Evolutionary conservation across 1,284 basidiomycete genomes (phyloP).

Genomic region (Schizopora paradoxa): DNA sequence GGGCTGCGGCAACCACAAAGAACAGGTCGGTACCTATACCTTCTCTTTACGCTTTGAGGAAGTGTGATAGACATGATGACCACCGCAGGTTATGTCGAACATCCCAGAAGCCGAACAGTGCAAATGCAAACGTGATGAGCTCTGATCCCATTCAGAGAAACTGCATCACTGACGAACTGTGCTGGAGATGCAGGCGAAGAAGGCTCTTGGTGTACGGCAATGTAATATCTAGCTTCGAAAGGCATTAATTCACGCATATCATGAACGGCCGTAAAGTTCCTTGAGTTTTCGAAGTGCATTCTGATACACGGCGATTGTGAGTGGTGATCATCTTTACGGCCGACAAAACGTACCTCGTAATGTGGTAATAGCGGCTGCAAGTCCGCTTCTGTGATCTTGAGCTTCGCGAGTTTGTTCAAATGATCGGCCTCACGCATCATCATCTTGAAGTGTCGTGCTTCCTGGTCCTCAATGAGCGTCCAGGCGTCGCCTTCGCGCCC

Average conservation of each 20-base stretch:
- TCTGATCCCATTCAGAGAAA: neutral
- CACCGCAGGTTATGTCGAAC: constrained; percentile 54
- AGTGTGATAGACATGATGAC: constrained; percentile 19
- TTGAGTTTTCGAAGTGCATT: neutral
- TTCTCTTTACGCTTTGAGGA: constrained; percentile 11
- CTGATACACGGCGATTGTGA: neutral
- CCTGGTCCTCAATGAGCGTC: constrained; percentile 94
- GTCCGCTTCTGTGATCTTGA: constrained; percentile 65
- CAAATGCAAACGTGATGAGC: constrained; percentile 39
- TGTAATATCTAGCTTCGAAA: too few species aligned
- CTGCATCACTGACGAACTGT: neutral
- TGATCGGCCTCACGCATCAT: constrained; percentile 74
- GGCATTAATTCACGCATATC: too few species aligned
- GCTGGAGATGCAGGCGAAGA: neutral
- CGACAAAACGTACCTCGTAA: constrained; percentile 56
- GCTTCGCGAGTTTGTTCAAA: constrained; percentile 63
- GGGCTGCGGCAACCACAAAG: constrained; percentile 17
- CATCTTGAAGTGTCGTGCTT: constrained; percentile 84
- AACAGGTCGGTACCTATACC: constrained; percentile 1
- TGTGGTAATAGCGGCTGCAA: constrained; percentile 48
- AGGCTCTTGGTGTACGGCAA: constrained; percentile 2
- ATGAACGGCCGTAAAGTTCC: neutral
- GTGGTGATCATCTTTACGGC: neutral
- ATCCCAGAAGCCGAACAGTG: constrained; percentile 69
- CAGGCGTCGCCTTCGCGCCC: constrained; percentile 84